Evolutionary conservation across 768 basidiomycete species (phyloP), one percentile per base, ranked within the genome.

Genomic region (Kwoniella pini): DNA sequence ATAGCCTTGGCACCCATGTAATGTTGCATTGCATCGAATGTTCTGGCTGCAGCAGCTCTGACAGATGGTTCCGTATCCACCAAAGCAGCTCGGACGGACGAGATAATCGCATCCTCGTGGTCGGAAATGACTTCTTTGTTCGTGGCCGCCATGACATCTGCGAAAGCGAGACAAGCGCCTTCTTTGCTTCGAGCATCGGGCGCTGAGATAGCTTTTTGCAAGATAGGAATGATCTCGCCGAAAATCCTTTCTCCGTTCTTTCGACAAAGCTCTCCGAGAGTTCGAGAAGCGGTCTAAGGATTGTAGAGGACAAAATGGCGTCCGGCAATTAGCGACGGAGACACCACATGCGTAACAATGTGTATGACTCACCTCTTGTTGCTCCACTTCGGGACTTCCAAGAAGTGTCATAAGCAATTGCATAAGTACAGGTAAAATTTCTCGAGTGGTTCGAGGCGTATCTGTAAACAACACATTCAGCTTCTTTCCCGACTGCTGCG

Each of bases 181-280:
- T 91, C 87, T 51, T 85, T 79, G 21, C 87, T 89, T 38, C 71
- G 63, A 4, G 70, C 64, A 43, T 79, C 79, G 81, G 83, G 79
- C 2, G 87, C 84, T 43, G 85, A 85, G 19, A 82, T 80, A 43
- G 80, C 80, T 31, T 75, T 67, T 54, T 88, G 88, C 60, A 99
- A 79, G 54, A 91, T 88, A 2, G 85, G 82, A 65, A 98, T 83
- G 51, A 95, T 87, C 64, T 93, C 93, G 21, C 84, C 86, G 36
- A 98, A 71, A 59, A 95, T 86, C 57, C 87, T 86, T 77, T 98
- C 96, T 15, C 96, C 95, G 68, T 94, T 94, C 79, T 97, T 98
- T 77, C 89, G 88, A 76, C 91, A 96, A 0, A 97, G 78, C 75
- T 99, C 95, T 11, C 85, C 84, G 6, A 90, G 85, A 1, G 93